phyloP scores from a whole-genome alignment of 108 stramenopile genomes.

The Schizochytrium sp. region DNA sequence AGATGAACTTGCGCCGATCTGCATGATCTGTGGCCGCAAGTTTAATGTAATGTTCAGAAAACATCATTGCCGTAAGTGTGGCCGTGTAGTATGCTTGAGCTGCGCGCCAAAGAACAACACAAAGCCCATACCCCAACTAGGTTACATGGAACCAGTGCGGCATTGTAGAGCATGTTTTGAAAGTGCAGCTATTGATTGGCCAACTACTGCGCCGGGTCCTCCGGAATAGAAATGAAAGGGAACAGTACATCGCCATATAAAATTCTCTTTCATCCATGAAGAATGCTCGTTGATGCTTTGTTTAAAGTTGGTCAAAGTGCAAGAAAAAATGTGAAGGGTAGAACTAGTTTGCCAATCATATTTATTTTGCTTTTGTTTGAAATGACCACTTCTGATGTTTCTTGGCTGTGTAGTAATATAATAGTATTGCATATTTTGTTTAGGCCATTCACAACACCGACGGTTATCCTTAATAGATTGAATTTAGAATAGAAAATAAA shows the following conservation, averaged over 20 bases:
- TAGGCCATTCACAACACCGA: too few species aligned
- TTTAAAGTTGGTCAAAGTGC: too few species aligned
- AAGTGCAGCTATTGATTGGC: constrained; percentile 21
- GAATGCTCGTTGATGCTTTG: not conserved
- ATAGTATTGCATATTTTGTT: too few species aligned
- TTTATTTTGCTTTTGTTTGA: too few species aligned
- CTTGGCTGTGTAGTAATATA: too few species aligned
- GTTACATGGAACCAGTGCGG: constrained; percentile 5
- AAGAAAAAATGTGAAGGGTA: too few species aligned
- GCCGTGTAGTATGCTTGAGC: constrained; percentile 63
- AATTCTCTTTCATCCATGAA: not conserved
- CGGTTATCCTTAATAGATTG: too few species aligned
- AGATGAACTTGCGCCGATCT: constrained; percentile 55
- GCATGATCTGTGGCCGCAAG: constrained; percentile 58
- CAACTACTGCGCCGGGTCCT: not conserved
- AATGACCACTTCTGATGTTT: too few species aligned
- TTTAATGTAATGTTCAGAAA: constrained; percentile 65
- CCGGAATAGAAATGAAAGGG: not conserved
- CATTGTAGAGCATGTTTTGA: constrained; percentile 34
- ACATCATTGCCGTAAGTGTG: constrained; percentile 73
- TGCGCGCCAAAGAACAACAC: constrained; percentile 61
- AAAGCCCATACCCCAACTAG: constrained; percentile 45
- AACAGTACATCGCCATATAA: not conserved
- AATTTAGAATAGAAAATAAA: too few species aligned
- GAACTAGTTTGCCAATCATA: too few species aligned